phyloP scores from a whole-genome alignment of 768 basidiomycete genomes.

The Lactarius sp. region DNA sequence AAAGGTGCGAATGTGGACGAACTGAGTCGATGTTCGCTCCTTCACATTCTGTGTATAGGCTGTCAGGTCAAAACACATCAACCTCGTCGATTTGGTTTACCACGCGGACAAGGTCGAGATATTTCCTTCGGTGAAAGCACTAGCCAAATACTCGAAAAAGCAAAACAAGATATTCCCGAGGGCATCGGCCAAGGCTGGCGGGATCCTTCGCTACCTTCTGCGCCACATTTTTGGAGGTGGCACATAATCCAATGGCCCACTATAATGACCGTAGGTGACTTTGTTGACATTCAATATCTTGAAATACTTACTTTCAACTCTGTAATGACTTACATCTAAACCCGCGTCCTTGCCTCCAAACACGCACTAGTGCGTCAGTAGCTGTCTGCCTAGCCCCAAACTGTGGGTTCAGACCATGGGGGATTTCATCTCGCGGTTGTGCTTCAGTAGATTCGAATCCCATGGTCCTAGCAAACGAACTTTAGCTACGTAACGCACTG shows the following conservation, averaged over 20 bases:
- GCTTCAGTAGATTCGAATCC: too few relatives aligned
- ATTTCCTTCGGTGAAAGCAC: neutral
- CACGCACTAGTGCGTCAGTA: too few relatives aligned
- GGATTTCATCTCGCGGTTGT: too few relatives aligned
- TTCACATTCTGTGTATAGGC: neutral
- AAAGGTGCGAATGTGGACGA: neutral
- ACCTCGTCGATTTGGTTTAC: constrained; percentile 20
- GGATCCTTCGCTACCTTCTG: constrained; percentile 17
- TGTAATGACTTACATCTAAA: neutral
- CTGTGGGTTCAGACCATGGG: too few relatives aligned
- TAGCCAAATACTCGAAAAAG: constrained; percentile 9
- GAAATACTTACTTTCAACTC: neutral
- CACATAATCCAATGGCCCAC: neutral
- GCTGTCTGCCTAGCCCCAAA: too few relatives aligned
- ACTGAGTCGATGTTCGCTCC: neutral
- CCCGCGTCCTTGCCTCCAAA: neutral
- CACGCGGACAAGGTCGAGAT: neutral
- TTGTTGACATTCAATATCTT: neutral
- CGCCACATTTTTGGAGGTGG: constrained; percentile 5
- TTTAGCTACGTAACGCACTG: too few relatives aligned
- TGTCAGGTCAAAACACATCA: constrained; percentile 19
- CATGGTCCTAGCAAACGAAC: too few relatives aligned
- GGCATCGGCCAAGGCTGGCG: constrained; percentile 16
- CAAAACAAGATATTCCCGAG: constrained; percentile 1
- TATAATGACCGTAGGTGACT: neutral